Evolutionary conservation across 306 rosid species (phyloP), one percentile per base, ranked within the genome.

Genomic region (Comarum palustre): DNA sequence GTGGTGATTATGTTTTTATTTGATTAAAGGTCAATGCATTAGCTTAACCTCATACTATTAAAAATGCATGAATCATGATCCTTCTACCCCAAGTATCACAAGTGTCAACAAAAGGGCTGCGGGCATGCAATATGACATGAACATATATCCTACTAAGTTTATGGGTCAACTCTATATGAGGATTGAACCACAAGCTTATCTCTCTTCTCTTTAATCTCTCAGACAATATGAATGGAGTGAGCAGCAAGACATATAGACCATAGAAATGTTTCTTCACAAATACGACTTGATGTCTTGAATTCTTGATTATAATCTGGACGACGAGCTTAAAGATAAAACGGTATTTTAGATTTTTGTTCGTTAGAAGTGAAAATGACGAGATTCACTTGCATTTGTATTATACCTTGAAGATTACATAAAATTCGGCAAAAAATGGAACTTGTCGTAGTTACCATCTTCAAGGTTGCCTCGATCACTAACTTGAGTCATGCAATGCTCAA

Each of bases 1-100:
- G 68, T 43, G 79, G 72, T 74, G 61, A 69, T 54, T 25, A 9
- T 59, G 64, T 66, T 68, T 62, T 25, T 50, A 15, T 38, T 34
- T 57, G n/a, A 72, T 57, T 10, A 66, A 58, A 47, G 25, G 46
- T 8, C 67, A 24, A 22, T 24, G 10, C 4, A 9, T n/a, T n/a
- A 22, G 29, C 31, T 22, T 13, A 22, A 6, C 15, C 60, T 10
- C 32, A 55, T 55, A 2, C 13, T 57, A 12, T 45, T 22, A 67
- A 27, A 42, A 57, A 25, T 39, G 43, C 76, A 55, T 55, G 45
- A 38, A 50, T 57, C 62, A 60, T 31, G 20, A 16, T 13, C 41
- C n/a, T 27, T 12, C 20, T 14, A 59, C 15, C 60, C 60, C 60
- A 57, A 54, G 7, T 24, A 11, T 55, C 39, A 14, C 60, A 48